phyloP scores from a whole-genome alignment of 495 filamentous ascomycete genomes.

The Trichoderma asperelloides region DNA sequence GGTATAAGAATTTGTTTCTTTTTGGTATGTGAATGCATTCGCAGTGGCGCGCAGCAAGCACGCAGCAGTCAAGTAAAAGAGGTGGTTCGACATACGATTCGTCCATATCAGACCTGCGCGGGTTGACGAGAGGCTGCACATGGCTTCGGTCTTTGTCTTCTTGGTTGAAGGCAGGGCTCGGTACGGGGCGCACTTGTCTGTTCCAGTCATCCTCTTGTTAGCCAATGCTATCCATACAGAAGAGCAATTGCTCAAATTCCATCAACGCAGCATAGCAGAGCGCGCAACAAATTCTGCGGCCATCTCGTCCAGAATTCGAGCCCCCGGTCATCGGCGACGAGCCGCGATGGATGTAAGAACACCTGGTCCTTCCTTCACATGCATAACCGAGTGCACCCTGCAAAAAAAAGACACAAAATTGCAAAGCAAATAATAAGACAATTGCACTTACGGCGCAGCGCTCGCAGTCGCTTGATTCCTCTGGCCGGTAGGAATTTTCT shows the following conservation, averaged over 20 bases:
- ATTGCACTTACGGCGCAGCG: slow-evolving; percentile 10
- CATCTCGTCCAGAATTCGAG: not conserved
- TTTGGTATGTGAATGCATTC: not conserved
- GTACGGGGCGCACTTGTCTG: slow-evolving; percentile 38
- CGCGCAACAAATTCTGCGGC: not conserved
- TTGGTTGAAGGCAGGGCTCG: slow-evolving; percentile 66
- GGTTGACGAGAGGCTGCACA: slow-evolving; percentile 62
- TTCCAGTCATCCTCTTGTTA: not conserved
- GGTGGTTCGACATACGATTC: slow-evolving; percentile 48
- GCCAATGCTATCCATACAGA: not conserved
- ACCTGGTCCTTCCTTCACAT: not conserved
- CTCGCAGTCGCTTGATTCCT: not conserved
- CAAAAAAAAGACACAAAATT: not conserved
- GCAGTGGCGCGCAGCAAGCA: slow-evolving; percentile 13
- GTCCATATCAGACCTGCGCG: slow-evolving; percentile 59
- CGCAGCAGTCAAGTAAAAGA: slow-evolving; percentile 12
- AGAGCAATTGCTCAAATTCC: not conserved
- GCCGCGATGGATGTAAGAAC: not conserved
- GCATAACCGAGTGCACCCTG: not conserved
- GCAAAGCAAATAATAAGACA: not conserved
- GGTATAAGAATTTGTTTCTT: not conserved
- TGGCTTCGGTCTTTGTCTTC: slow-evolving; percentile 36
- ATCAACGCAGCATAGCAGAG: not conserved
- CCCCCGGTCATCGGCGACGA: slow-evolving; percentile 3
- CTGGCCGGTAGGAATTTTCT: not conserved